Conservation (phyloP, 306 rosid genomes). For the Lathyrus tuberosus region DNA sequence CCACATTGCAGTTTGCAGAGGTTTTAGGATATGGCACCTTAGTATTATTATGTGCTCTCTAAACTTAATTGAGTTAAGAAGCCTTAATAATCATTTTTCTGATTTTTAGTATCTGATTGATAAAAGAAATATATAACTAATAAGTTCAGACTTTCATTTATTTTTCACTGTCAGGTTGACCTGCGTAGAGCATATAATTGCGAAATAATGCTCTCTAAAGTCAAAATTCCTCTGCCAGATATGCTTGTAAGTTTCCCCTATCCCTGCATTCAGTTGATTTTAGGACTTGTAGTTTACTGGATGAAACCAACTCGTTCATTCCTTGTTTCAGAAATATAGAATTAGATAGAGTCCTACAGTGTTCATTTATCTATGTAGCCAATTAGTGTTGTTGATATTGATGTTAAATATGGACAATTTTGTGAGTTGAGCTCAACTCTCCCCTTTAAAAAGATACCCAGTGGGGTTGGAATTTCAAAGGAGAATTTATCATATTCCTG, state of each 20-base stretch:
- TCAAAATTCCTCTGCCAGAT: slow-evolving; percentile 61
- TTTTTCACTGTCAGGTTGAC: slow-evolving; percentile 45
- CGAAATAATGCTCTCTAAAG: slow-evolving; percentile 61
- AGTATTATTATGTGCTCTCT: slow-evolving; percentile 29
- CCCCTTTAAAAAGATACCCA: slow-evolving; percentile 10
- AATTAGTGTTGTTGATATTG: slow-evolving; percentile 19
- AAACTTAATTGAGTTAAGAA: slow-evolving; percentile 20
- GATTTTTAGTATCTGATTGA: slow-evolving; percentile 20
- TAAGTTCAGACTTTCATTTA: neutral
- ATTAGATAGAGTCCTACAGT: slow-evolving; percentile 5
- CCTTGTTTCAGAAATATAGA: slow-evolving; percentile 32
- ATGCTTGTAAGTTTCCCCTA: slow-evolving; percentile 54
- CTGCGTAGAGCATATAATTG: slow-evolving; percentile 62
- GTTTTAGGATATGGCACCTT: slow-evolving; percentile 25
- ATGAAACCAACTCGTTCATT: slow-evolving; percentile 12
- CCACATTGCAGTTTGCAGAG: slow-evolving; percentile 29
- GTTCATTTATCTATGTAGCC: slow-evolving; percentile 11
- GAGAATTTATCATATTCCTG: neutral
- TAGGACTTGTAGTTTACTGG: slow-evolving; percentile 4
- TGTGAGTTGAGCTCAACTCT: slow-evolving; percentile 8
- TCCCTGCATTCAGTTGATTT: slow-evolving; percentile 25
- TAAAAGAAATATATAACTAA: slow-evolving; percentile 26
- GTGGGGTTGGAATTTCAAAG: slow-evolving; percentile 7
- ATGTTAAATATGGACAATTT: neutral
- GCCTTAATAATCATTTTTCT: slow-evolving; percentile 1